Conservation (phyloP, 2,329 filamentous ascomycete genomes). For the Lachnellula willkommii region DNA sequence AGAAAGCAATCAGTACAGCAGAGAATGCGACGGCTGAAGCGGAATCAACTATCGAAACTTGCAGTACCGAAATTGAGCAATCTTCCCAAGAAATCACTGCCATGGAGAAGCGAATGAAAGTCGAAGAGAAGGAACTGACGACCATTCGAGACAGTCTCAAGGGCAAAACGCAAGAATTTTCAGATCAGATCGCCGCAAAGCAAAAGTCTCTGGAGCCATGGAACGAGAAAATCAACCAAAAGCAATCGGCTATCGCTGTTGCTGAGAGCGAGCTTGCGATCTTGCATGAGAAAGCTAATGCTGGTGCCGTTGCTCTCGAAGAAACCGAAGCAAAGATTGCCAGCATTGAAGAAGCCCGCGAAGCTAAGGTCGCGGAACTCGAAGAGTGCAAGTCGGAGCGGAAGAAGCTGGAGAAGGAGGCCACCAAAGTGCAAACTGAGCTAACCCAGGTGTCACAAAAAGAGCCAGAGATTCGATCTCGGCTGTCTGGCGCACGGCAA, state of each 20-base stretch:
- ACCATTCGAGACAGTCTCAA: conserved; percentile 83
- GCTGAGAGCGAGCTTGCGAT: conserved; percentile 93
- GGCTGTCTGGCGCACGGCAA: conserved; percentile 83
- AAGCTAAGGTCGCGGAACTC: conserved; percentile 67
- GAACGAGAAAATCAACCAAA: conserved; percentile 95
- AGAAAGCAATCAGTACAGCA: conserved; percentile 76
- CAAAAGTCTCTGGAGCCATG: conserved; percentile 94
- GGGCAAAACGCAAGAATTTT: conserved; percentile 92
- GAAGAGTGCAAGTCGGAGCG: conserved; percentile 71
- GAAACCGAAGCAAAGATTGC: conserved; percentile 77
- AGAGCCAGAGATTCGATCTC: conserved; percentile 76
- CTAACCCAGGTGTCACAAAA: conserved; percentile 66
- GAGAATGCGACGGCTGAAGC: conserved; percentile 71
- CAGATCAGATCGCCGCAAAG: conserved; percentile 84
- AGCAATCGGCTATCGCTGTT: conserved; percentile 88
- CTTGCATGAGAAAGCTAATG: conserved; percentile 80
- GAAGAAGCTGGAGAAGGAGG: conserved; percentile 67
- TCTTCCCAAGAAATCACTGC: conserved; percentile 67
- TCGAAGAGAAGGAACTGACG: conserved; percentile 75
- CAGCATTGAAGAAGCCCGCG: conserved; percentile 64
- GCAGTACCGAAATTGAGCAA: conserved; percentile 70
- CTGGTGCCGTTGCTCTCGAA: conserved; percentile 75
- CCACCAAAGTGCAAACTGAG: conserved; percentile 64
- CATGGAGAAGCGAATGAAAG: conserved; percentile 70
- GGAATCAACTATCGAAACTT: conserved; percentile 71